A percentile compares a stretch with the other conserved stretches of the same genome.
Conservation (phyloP, 2,329 filamentous ascomycete species). For the Zymoseptoria ardabiliae region DNA sequence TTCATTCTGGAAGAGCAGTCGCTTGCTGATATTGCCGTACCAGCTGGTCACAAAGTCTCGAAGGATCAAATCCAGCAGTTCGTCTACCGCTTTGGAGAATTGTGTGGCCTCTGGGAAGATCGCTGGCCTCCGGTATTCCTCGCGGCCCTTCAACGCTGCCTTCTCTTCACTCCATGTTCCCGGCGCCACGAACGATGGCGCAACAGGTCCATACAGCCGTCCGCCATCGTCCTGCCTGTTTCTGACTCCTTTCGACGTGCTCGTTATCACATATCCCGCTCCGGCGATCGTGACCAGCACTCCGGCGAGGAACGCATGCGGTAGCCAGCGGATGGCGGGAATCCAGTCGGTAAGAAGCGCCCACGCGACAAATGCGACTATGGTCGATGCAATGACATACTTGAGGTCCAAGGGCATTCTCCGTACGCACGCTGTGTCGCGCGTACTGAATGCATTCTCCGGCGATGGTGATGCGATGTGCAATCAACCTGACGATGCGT, state of each 20-base stretch:
- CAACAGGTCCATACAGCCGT: constrained; percentile 14
- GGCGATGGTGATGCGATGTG: neutral
- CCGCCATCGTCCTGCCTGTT: constrained; percentile 23
- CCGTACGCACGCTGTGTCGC: constrained; percentile 8
- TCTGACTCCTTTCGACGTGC: constrained; percentile 51
- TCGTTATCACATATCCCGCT: constrained; percentile 52
- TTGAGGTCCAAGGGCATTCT: constrained; percentile 63
- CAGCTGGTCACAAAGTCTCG: constrained; percentile 82
- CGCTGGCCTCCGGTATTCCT: constrained; percentile 59
- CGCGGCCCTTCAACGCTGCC: constrained; percentile 56
- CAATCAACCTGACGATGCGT: neutral
- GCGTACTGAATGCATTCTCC: constrained; percentile 13
- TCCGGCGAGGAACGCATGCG: constrained; percentile 74
- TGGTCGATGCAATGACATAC: constrained; percentile 61
- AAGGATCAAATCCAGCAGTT: constrained; percentile 66
- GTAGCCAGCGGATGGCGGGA: constrained; percentile 73
- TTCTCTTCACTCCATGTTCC: constrained; percentile 64
- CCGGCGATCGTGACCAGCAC: constrained; percentile 48
- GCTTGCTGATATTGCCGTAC: constrained; percentile 80
- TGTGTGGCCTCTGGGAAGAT: constrained; percentile 69
- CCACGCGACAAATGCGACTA: constrained; percentile 77
- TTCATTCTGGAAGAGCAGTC: constrained; percentile 73
- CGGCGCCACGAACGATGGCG: constrained; percentile 20
- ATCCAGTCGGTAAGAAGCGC: constrained; percentile 76
- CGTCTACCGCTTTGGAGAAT: constrained; percentile 73